These are phyloP conservation scores for Kwoniella heveanensis DNA, from an alignment of 768 basidiomycete genomes.

Conservation along the genomic window DNA sequence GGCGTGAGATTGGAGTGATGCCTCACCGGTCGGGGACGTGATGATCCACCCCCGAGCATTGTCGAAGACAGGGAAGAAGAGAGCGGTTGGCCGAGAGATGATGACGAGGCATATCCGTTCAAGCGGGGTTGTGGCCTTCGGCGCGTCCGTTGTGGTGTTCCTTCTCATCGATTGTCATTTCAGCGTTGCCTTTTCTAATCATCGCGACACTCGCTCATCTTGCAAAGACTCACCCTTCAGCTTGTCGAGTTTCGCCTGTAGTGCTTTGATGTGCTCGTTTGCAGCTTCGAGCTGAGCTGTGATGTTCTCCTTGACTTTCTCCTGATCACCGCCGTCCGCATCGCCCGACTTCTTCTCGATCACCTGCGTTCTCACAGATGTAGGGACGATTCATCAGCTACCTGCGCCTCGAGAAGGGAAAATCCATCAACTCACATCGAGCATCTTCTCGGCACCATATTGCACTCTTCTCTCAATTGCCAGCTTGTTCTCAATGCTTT, in stretches of 20 bases:
- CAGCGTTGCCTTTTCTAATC: too few relatives aligned
- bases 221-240: conserved; percentile 41
- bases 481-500: conserved; percentile 68
- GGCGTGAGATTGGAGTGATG: conserved; percentile 42
- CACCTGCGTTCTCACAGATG: conserved; percentile 31
- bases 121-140: conserved; percentile 37
- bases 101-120: conserved; percentile 41
- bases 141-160: conserved; percentile 34
- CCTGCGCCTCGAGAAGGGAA: background rate
- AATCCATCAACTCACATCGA: conserved; percentile 66
- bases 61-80: conserved; percentile 34
- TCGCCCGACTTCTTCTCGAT: conserved; percentile 41
- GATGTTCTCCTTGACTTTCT: conserved; percentile 47
- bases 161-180: too few relatives aligned
- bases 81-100: conserved; percentile 36
- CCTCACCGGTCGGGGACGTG: conserved; percentile 26
- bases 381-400: background rate
- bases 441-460: conserved; percentile 87
- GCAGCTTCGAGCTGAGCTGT: conserved; percentile 68
- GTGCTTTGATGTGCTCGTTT: conserved; percentile 68
- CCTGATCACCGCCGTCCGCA: conserved; percentile 61
- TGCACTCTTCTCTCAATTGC: conserved; percentile 78
- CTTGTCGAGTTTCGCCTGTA: conserved; percentile 65
- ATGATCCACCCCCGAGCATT: conserved; percentile 8
- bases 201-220: background rate